Base-by-base conservation (phyloP, 345 rosid genomes). In the Rhizophora mangle region DNA sequence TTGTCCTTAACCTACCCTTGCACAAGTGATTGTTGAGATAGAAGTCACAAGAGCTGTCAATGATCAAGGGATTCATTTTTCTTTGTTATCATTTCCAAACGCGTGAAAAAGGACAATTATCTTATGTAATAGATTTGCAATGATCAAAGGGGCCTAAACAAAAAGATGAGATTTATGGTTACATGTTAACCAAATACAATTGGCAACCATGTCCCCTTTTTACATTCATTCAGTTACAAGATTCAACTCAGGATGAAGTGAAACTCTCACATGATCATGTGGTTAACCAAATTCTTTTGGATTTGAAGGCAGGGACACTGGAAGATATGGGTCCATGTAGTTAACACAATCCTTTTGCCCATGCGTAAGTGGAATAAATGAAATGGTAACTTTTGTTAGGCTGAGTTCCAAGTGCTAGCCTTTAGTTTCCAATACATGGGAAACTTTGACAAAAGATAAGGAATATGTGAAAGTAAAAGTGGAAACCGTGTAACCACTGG, bases 21-120 rank as follows among this genome's bases (percentile, higher is more conserved):
- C 68, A 64, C 68, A 74, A 76, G 79, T 74, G 73, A 76, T 76
- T 76, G 77, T 36, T 47, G 51, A 27, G 63, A 69, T 56, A 73
- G 72, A 73, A 60, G 57, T 64, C 79, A 75, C 54, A 1, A 70
- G 49, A 59, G 68, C 65, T 67, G 59, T 60, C 74, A 72, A 78
- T 69, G 69, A 74, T 67, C 56, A 63, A 49, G 58, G 30, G 55
- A 43, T 43, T 43, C 29, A 13, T 37, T 27, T 58, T 29, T 68
- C 24, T 55, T 62, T 2, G 19, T 37, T 62, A 58, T 0, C 67
- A 63, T 53, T 71, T 68, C 59, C 22, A 53, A 16, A 7, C 53
- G 16, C 10, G n/a, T 46, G 21, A 36, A 20, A 37, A 53, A 43
- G 34, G 26, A 53, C 36, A 18, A 43, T 43, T 43, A 2, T 13